Conservation (phyloP, 2,329 filamentous ascomycete species). For the Ceratocystis variospora region DNA sequence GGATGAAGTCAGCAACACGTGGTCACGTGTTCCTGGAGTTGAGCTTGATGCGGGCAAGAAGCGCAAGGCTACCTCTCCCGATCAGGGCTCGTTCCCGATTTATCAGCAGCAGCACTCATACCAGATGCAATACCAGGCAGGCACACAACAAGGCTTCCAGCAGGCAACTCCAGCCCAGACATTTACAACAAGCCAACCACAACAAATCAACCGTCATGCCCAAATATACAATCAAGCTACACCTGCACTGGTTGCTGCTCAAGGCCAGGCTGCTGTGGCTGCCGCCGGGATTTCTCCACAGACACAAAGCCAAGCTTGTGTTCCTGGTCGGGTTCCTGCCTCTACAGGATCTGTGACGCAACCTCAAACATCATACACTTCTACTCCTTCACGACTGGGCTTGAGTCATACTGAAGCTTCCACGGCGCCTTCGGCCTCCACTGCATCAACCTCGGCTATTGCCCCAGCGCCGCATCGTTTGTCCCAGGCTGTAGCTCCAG, state of each 20-base stretch:
- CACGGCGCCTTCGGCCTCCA: not conserved
- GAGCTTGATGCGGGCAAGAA: constrained; percentile 49
- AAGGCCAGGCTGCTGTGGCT: constrained; percentile 13
- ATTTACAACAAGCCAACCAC: not conserved
- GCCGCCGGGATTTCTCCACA: constrained; percentile 9
- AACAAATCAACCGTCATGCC: constrained; percentile 1
- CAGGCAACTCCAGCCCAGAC: constrained; percentile 5
- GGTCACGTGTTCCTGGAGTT: constrained; percentile 44
- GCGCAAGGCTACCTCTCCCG: constrained; percentile 41
- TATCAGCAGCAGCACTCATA: constrained; percentile 23
- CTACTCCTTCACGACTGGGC: constrained; percentile 1
- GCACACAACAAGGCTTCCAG: constrained; percentile 9
- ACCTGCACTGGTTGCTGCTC: constrained; percentile 15
- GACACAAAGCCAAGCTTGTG: constrained; percentile 12
- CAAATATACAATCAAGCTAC: constrained; percentile 15
- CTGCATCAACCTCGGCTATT: not conserved
- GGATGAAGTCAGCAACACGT: constrained; percentile 41
- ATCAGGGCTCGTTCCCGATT: constrained; percentile 28
- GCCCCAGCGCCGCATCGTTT: not conserved
- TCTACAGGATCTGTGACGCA: not conserved
- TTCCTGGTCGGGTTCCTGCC: constrained; percentile 8
- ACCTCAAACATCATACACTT: constrained; percentile 10
- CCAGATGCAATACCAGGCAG: constrained; percentile 16
- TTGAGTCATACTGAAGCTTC: constrained; percentile 3
- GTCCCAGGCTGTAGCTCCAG: not conserved